These are phyloP conservation scores for Elsinoe perseae DNA, from an alignment of 2,329 filamentous ascomycete species.

Conservation along the genomic window DNA sequence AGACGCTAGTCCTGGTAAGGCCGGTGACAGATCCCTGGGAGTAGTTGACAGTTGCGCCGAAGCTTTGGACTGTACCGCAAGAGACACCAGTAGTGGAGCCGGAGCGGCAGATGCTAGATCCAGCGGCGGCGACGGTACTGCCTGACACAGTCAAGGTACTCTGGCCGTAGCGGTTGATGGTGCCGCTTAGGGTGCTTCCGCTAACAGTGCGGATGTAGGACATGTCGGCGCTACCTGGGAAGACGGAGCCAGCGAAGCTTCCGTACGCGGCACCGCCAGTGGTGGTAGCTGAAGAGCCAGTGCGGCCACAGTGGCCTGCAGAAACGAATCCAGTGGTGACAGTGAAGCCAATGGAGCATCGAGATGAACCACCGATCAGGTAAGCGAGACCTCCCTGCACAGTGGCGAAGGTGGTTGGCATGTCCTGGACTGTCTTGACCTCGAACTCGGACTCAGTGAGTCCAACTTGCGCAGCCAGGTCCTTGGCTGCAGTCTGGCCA, in stretches of 20 bases:
- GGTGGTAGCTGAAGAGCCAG: background rate
- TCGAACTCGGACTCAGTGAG: slow-evolving; percentile 12
- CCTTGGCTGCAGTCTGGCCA: background rate
- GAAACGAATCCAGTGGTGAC: slow-evolving; percentile 6
- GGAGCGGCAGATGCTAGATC: slow-evolving; percentile 9
- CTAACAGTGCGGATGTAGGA: slow-evolving; percentile 2
- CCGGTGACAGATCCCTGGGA: slow-evolving; percentile 1
- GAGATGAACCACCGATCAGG: background rate
- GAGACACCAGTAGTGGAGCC: slow-evolving; percentile 9
- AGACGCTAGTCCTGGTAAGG: slow-evolving; percentile 10
- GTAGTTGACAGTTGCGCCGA: slow-evolving; percentile 10
- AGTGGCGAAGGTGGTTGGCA: slow-evolving; percentile 11
- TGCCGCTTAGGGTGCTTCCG: slow-evolving; percentile 7
- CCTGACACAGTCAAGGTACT: background rate
- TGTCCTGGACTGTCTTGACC: slow-evolving; percentile 3
- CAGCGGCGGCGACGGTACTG: slow-evolving; percentile 3
- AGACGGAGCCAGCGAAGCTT: slow-evolving; percentile 7
- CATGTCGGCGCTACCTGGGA: slow-evolving; percentile 10
- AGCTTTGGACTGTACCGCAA: background rate
- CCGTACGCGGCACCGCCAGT: background rate
- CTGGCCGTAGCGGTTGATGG: slow-evolving; percentile 13
- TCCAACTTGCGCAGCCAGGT: slow-evolving; percentile 1
- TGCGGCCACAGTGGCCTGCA: slow-evolving; percentile 7
- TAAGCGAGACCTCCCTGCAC: slow-evolving; percentile 8
- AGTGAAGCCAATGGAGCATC: slow-evolving; percentile 13